Percentiles rank a stretch among this genome's conserved stretches.
Conservation (phyloP, 1,284 basidiomycete genomes). For the Ustilago esculenta region DNA sequence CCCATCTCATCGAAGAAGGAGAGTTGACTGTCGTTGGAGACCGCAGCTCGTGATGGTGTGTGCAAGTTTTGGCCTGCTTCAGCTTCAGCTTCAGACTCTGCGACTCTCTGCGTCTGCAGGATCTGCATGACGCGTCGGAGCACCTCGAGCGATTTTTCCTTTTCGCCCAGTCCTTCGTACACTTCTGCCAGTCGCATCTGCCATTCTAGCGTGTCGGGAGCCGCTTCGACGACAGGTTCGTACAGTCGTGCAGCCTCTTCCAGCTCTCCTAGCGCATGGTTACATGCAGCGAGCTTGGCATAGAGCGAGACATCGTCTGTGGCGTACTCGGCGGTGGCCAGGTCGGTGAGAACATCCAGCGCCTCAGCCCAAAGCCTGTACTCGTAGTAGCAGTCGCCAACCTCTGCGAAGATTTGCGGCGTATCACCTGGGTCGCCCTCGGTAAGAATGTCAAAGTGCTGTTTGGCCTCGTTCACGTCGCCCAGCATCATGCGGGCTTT, state of each 20-base stretch:
- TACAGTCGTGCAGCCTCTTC: conserved; percentile 51
- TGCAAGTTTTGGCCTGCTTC: background rate
- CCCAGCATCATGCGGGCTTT: conserved; percentile 84
- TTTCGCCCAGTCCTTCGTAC: conserved; percentile 80
- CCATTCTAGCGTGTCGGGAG: conserved; percentile 77
- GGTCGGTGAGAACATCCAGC: conserved; percentile 49
- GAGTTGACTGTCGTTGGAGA: conserved; percentile 19
- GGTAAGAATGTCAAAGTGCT: conserved; percentile 56
- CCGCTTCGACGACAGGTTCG: conserved; percentile 75
- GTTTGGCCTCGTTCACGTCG: conserved; percentile 82
- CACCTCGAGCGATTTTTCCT: conserved; percentile 81
- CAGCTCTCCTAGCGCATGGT: conserved; percentile 49
- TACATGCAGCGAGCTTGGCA: conserved; percentile 57
- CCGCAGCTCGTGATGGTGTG: background rate
- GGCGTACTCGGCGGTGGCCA: conserved; percentile 28
- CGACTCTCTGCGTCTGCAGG: conserved; percentile 21
- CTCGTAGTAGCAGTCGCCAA: conserved; percentile 59
- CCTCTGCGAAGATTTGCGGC: conserved; percentile 51
- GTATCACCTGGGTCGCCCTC: conserved; percentile 47
- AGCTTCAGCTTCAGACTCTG: conserved; percentile 4
- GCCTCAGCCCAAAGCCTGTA: conserved; percentile 53
- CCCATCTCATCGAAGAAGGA: conserved; percentile 59
- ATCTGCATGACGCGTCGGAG: conserved; percentile 76
- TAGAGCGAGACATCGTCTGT: conserved; percentile 52
- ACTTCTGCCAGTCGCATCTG: conserved; percentile 76